These are phyloP conservation scores for Globisporangium carolinianum DNA, from an alignment of 352 stramenopile genomes.

Conservation along the genomic window DNA sequence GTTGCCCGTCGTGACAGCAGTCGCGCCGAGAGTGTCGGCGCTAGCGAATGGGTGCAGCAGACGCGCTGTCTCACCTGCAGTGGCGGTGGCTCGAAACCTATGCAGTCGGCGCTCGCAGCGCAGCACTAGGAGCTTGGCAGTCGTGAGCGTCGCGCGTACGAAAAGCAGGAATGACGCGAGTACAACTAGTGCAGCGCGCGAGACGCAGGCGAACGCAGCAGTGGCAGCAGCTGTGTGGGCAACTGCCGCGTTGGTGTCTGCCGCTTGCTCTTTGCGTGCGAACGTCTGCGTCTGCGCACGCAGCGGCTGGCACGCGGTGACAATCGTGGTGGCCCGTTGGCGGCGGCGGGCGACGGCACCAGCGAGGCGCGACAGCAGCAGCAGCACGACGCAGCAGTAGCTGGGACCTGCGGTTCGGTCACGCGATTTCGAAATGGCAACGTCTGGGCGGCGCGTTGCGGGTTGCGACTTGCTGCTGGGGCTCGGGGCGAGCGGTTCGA, in stretches of 20 bases:
- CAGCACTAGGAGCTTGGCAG: slow-evolving; percentile 1
- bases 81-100: neutral
- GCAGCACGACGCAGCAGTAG: neutral
- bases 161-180: slow-evolving; percentile 17
- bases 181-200: slow-evolving; percentile 11
- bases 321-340: neutral
- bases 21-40: neutral
- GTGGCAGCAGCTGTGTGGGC: neutral
- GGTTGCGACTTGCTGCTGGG: neutral
- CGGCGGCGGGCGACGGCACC: neutral
- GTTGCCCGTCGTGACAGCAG: slow-evolving; percentile 7
- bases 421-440: neutral
- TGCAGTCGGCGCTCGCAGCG: neutral
- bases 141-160: slow-evolving; percentile 16
- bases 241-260: neutral
- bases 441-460: too few species aligned
- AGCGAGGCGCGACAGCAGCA: neutral
- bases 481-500: neutral
- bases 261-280: neutral
- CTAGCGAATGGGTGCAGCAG: neutral
- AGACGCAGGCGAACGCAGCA: neutral
- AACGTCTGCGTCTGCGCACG: too few species aligned
- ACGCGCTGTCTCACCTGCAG: neutral
- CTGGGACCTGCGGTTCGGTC: neutral
- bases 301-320: neutral